These are phyloP conservation scores for Drechslera avenae DNA, from an alignment of 2,329 filamentous ascomycete species.

Conservation along the genomic window DNA sequence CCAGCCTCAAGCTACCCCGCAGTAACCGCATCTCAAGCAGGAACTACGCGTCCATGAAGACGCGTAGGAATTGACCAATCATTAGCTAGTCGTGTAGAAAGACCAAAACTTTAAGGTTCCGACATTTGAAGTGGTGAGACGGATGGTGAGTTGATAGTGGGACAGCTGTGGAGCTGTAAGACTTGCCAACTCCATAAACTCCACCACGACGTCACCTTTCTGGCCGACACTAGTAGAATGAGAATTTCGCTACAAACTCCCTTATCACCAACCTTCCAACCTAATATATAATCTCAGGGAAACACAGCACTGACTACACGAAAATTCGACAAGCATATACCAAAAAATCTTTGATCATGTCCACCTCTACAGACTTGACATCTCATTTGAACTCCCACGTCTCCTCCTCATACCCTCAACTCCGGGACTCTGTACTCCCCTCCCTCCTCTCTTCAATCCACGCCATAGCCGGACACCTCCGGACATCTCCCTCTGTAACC, in stretches of 20 bases:
- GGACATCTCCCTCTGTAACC: constrained; percentile 20
- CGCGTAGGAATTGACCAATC: not conserved
- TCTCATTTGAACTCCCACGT: constrained; percentile 9
- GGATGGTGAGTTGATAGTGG: not conserved
- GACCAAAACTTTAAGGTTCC: not conserved
- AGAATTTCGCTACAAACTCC: constrained; percentile 2
- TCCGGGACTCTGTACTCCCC: constrained; percentile 20
- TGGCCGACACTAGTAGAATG: constrained; percentile 1
- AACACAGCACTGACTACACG: not conserved
- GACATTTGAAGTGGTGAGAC: not conserved
- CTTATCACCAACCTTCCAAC: not conserved
- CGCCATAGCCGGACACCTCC: constrained; percentile 21
- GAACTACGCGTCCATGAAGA: not conserved
- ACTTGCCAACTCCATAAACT: constrained; percentile 1
- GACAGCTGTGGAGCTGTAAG: constrained; percentile 3
- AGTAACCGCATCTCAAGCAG: not conserved
- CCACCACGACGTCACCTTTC: constrained; percentile 14
- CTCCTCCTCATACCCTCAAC: constrained; percentile 5
- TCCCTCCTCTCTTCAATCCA: constrained; percentile 22
- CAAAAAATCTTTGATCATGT: constrained; percentile 1
- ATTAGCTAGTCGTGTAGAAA: not conserved
- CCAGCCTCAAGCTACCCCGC: constrained; percentile 6
- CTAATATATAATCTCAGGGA: no score
- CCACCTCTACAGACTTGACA: constrained; percentile 4
- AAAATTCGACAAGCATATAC: not conserved